Evolutionary conservation across 2,329 filamentous ascomycete species (phyloP).

Genomic region (Cryphonectria japonica): DNA sequence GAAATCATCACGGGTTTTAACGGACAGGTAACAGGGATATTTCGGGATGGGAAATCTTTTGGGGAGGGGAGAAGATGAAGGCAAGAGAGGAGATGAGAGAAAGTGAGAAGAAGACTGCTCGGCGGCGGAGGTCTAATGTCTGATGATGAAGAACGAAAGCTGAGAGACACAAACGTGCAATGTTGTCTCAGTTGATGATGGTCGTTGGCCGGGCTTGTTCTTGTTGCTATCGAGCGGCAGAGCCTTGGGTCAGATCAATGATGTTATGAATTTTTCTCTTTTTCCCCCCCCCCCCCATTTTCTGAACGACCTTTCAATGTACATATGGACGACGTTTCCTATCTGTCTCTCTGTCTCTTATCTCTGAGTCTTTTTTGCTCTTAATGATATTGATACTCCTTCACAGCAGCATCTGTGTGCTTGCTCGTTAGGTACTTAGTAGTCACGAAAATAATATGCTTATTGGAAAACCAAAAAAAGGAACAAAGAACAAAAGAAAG

Average conservation of each 20-base stretch:
- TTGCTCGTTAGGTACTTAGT: not conserved
- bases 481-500: not conserved
- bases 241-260: not conserved
- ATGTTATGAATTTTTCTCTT: not conserved
- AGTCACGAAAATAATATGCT: not conserved
- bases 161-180: not conserved
- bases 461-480: not conserved
- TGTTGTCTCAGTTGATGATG: not conserved
- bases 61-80: not conserved
- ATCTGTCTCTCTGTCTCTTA: not conserved
- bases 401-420: not conserved
- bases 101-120: not conserved
- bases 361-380: not conserved
- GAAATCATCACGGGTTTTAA: not conserved
- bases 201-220: not conserved
- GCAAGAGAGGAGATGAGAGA: not conserved
- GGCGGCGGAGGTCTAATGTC: slow-evolving; percentile 8
- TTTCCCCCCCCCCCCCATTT: not conserved
- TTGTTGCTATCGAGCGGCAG: not conserved
- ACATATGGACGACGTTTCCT: not conserved
- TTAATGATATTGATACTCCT: not conserved
- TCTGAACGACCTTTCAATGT: not conserved
- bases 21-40: not conserved
- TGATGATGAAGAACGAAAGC: not conserved
- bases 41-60: not conserved